Evolutionary conservation across 78 protist species (phyloP).

Genomic region (Cavenderia fasciculata): DNA sequence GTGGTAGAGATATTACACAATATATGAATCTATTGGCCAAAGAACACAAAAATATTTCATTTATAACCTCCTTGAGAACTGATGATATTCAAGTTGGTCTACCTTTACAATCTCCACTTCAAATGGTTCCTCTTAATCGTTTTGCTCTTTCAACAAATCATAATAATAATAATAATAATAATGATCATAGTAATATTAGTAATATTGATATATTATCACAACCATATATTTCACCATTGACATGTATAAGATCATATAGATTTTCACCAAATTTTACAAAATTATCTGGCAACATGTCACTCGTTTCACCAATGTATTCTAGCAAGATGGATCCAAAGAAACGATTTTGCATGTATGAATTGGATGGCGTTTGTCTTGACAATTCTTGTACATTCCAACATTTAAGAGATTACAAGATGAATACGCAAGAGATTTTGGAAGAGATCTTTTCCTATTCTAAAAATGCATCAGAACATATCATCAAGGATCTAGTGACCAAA

Average conservation of each 20-base stretch:
- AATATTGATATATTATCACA: no score
- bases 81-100: background rate
- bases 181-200: no score
- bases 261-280: background rate
- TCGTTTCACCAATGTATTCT: slow-evolving; percentile 5
- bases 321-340: slow-evolving; percentile 18
- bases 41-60: background rate
- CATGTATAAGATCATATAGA: slow-evolving; percentile 29
- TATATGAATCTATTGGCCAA: background rate
- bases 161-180: background rate
- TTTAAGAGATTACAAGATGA: slow-evolving; percentile 17
- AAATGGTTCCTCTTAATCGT: background rate
- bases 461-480: background rate
- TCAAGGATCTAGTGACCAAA: no score
- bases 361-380: slow-evolving; percentile 63
- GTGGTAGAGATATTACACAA: background rate
- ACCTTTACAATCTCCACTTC: background rate
- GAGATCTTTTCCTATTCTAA: slow-evolving; percentile 16
- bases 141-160: background rate
- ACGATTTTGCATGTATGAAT: slow-evolving; percentile 49
- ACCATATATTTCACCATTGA: slow-evolving; percentile 50
- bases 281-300: background rate
- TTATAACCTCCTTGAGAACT: background rate
- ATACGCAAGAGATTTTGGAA: slow-evolving; percentile 12
- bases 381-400: slow-evolving; percentile 34